These are phyloP conservation scores for Populus hybrid DNA, from an alignment of 441 rosid species.

Conservation along the genomic window DNA sequence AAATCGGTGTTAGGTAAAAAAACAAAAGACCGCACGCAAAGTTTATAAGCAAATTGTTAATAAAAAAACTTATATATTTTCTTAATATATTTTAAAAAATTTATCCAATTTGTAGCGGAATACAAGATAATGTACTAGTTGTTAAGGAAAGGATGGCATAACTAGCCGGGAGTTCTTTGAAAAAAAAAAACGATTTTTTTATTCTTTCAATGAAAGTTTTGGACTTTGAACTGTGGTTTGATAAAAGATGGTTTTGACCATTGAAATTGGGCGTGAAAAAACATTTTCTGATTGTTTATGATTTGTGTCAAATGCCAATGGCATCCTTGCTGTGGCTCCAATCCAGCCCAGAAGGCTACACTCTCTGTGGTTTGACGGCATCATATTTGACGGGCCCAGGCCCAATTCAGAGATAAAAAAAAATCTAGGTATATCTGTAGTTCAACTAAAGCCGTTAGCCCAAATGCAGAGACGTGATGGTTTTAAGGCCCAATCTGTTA, in stretches of 20 bases:
- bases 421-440: neutral
- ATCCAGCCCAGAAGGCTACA: neutral
- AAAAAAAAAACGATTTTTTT: too few relatives aligned
- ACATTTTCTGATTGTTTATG: neutral
- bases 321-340: neutral
- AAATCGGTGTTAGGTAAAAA: too few relatives aligned
- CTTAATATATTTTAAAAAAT: too few relatives aligned
- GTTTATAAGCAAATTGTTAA: too few relatives aligned
- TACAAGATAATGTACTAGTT: too few relatives aligned
- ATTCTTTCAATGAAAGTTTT: too few relatives aligned
- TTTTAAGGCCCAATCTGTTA: neutral
- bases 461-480: neutral
- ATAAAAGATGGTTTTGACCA: neutral
- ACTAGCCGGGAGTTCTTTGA: too few relatives aligned
- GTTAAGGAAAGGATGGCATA: too few relatives aligned
- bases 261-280: neutral
- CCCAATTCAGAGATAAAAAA: neutral
- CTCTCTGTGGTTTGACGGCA: neutral
- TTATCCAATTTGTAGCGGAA: too few relatives aligned
- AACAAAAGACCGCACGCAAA: too few relatives aligned
- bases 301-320: neutral
- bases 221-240: neutral
- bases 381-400: neutral
- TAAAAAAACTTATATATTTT: too few relatives aligned
- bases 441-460: neutral